These are phyloP conservation scores for Rhododendron molle DNA, from an alignment of 148 eudicot species.

Conservation along the genomic window DNA sequence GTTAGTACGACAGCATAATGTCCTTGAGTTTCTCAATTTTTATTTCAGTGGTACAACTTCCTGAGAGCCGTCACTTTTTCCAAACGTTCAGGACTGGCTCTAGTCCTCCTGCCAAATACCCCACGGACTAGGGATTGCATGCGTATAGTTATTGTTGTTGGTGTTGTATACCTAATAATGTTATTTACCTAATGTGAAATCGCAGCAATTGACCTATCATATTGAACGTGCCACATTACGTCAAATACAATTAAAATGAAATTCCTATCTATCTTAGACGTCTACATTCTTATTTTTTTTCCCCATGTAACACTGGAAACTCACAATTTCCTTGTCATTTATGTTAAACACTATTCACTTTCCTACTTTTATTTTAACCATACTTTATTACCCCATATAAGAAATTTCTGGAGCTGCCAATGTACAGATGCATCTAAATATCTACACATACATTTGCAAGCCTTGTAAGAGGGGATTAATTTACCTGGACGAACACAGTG, in stretches of 20 bases:
- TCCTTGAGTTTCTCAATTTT: not conserved
- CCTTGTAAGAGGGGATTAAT: not conserved
- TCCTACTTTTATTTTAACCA: not conserved
- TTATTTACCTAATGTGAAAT: not conserved
- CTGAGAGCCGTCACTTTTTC: too few relatives aligned
- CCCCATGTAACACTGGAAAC: not conserved
- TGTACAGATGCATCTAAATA: not conserved
- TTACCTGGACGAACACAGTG: constrained; percentile 70
- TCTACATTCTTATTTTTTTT: not conserved
- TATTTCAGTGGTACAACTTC: not conserved
- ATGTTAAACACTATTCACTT: not conserved
- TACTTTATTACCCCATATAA: not conserved
- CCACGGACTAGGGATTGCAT: not conserved
- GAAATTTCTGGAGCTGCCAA: not conserved
- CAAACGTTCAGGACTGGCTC: not conserved
- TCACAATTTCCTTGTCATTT: not conserved
- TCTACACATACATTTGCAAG: not conserved
- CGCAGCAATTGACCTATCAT: not conserved
- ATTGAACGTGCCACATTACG: not conserved
- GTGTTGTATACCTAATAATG: not conserved
- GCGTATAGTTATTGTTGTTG: not conserved
- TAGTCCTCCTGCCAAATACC: not conserved
- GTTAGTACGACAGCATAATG: not conserved
- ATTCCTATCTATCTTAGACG: not conserved
- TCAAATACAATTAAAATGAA: not conserved